Base-by-base conservation (phyloP, 2,329 filamentous ascomycete genomes). In the Botrytis sinoallii region DNA sequence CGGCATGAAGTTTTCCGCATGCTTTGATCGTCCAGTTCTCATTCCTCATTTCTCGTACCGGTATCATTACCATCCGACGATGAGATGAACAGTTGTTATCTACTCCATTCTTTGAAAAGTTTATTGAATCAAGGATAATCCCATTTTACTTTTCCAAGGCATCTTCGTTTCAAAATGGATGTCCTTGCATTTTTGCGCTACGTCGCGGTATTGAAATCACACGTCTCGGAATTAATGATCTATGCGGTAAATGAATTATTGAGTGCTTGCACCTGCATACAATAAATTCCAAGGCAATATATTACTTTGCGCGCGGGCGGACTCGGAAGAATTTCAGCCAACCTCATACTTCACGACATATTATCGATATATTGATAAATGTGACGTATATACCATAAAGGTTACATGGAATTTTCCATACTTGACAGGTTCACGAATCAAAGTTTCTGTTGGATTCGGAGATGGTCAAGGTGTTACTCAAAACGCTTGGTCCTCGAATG, bases 321-420 rank as follows among this genome's bases (percentile, higher is more conserved):
- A 68, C 32, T 40, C 35, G 65, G 65, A 29, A 22, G 46, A 22
- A 68, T 68, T 68, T 29, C 46, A 55, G 65, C 46, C 65, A 68
- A 68, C 65, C 65, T 68, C 65, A 55, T 55, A 68, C 46, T 68
- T 68, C 46, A 68, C 65, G n/a, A 55, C 46, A 68, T 68, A 68
- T 68, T 55, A 55, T 68, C 65, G 46, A 68, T 68, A 68, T 68
- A 68, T 68, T 55, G 65, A 55, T 68, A 29, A 55, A 40, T 40
- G 65, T 40, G 46, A 55, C 35, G 32, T 55, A 40, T 16, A 67
- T 40, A 67, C 4, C n/a, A 44, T 7, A 35, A 25, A 35, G 64
- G 29, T 65, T 52, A 67, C 65, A 55, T 29, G 14, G 6, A 66
- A 4, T n/a, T 16, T 65, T 18, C 1, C 44, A 48, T 14, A 10